A percentile compares a stretch with the other conserved stretches of the same genome.
Evolutionary conservation across 192 early-diverging fungal genomes (phyloP).

Genomic region (Backusella macrospora): DNA sequence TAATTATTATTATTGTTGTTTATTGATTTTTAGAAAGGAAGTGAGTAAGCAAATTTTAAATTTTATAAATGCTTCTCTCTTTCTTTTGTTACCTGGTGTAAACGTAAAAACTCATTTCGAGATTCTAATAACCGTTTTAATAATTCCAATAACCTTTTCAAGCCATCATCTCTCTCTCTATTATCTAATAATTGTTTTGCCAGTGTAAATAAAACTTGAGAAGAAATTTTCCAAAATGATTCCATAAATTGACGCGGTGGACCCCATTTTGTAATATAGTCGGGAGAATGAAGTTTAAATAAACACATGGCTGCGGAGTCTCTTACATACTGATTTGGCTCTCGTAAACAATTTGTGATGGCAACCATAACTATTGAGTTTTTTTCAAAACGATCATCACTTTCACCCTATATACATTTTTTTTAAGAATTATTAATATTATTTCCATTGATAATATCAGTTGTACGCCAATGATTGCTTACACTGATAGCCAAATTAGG

Average conservation of each 20-base stretch:
- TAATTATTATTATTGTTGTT: no score
- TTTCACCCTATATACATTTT: slow-evolving; percentile 56
- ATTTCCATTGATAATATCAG: background rate
- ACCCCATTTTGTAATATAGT: slow-evolving; percentile 81
- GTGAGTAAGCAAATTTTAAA: background rate
- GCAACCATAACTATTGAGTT: slow-evolving; percentile 71
- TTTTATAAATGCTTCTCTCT: background rate
- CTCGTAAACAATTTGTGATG: slow-evolving; percentile 76
- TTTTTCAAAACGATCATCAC: slow-evolving; percentile 71
- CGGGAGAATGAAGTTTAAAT: slow-evolving; percentile 70
- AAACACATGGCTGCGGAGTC: slow-evolving; percentile 72
- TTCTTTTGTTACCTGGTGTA: slow-evolving; percentile 44
- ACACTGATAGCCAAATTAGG: slow-evolving; percentile 76
- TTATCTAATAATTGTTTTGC: slow-evolving; percentile 79
- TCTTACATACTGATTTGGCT: slow-evolving; percentile 70
- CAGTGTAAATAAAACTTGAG: slow-evolving; percentile 64
- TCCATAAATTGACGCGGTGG: slow-evolving; percentile 69
- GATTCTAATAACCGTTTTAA: slow-evolving; percentile 67
- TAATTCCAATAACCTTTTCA: slow-evolving; percentile 67
- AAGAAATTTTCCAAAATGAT: slow-evolving; percentile 78
- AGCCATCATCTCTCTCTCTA: slow-evolving; percentile 64
- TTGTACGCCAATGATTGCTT: slow-evolving; percentile 32
- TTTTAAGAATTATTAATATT: background rate
- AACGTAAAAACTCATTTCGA: slow-evolving; percentile 61
- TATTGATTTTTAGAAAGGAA: background rate